These are phyloP conservation scores for Penicillium italicum DNA, from an alignment of 2,329 filamentous ascomycete genomes.

Conservation along the genomic window DNA sequence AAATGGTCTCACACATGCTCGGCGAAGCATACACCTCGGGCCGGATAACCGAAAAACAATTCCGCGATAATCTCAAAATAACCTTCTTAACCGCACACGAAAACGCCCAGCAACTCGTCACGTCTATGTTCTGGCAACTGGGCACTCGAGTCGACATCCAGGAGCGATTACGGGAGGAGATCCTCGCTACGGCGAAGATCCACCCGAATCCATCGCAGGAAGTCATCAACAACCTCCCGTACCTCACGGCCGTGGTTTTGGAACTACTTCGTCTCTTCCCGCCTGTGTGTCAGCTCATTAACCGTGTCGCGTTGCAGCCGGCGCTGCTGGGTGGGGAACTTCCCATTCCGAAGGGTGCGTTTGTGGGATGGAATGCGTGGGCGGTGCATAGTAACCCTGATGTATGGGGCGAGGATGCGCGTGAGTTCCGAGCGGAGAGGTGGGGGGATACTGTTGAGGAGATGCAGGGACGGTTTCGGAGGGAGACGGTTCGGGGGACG, in stretches of 20 bases:
- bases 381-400: constrained; percentile 39
- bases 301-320: constrained; percentile 37
- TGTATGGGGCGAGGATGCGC: constrained; percentile 32
- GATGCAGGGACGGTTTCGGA: constrained; percentile 27
- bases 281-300: constrained; percentile 50
- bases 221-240: constrained; percentile 38
- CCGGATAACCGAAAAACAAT: constrained; percentile 35
- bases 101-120: constrained; percentile 41
- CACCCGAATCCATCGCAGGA: constrained; percentile 20
- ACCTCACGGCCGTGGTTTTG: constrained; percentile 45
- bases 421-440: constrained; percentile 36
- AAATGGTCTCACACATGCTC: constrained; percentile 24
- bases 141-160: constrained; percentile 35
- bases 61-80: constrained; percentile 42
- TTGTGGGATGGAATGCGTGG: constrained; percentile 43
- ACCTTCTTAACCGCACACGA: constrained; percentile 44
- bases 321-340: constrained; percentile 28
- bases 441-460: constrained; percentile 36
- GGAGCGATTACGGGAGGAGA: constrained; percentile 31
- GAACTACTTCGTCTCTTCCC: constrained; percentile 50
- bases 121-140: constrained; percentile 38
- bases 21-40: constrained; percentile 23
- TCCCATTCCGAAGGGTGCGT: constrained; percentile 37
- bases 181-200: constrained; percentile 13
- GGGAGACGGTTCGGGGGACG: constrained; percentile 25